Evolutionary conservation across 305 asterid genomes (phyloP).

Genomic region (Salvia sclarea): DNA sequence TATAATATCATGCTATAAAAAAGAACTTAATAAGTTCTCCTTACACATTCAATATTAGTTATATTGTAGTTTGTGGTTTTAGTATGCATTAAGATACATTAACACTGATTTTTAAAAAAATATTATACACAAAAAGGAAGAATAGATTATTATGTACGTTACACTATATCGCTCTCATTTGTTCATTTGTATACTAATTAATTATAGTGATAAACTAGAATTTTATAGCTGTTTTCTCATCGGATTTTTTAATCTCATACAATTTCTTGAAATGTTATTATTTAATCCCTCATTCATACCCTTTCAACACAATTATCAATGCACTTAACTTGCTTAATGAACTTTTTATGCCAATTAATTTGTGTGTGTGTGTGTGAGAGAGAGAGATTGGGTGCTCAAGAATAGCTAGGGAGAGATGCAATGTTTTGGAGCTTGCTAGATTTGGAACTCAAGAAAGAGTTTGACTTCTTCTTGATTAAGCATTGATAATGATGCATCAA

Average conservation of each 20-base stretch:
- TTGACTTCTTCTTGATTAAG: conserved; percentile 38
- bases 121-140: too few species aligned
- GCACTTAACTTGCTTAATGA: not conserved
- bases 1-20: too few species aligned
- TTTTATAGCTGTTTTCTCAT: too few species aligned
- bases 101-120: too few species aligned
- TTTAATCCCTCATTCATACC: not conserved
- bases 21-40: too few species aligned
- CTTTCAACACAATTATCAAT: not conserved
- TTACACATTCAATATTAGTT: too few species aligned
- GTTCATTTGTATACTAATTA: too few species aligned
- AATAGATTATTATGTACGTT: too few species aligned
- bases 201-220: too few species aligned
- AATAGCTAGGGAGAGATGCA: conserved; percentile 7
- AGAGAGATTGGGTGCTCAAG: conserved; percentile 31
- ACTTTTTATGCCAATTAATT: not conserved
- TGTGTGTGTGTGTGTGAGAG: not conserved
- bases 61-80: too few species aligned
- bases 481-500: conserved; percentile 52
- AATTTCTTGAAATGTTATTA: not conserved
- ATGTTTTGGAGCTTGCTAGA: conserved; percentile 10
- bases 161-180: too few species aligned
- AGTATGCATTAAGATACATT: too few species aligned
- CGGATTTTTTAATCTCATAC: not conserved
- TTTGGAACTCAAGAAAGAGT: conserved; percentile 45